These are phyloP conservation scores for Pisolithus orientalis DNA, from an alignment of 768 basidiomycete species.

Conservation along the genomic window DNA sequence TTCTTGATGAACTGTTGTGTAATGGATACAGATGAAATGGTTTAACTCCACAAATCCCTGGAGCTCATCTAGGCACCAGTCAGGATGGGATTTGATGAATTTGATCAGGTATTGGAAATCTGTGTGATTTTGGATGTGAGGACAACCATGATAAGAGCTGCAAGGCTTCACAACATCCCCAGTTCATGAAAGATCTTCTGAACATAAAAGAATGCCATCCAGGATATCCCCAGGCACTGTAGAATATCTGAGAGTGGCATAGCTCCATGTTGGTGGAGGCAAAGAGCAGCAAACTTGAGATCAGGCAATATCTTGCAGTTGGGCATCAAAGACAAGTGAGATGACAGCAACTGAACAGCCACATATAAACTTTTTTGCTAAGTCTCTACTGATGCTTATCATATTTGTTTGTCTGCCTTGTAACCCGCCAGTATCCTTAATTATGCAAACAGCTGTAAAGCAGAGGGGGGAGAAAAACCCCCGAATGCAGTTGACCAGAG, in stretches of 20 bases:
- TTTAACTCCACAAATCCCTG: neutral
- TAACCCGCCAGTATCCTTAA: neutral
- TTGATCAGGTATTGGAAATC: constrained; percentile 21
- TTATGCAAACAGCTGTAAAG: neutral
- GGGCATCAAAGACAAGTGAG: neutral
- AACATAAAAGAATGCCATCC: constrained; percentile 17
- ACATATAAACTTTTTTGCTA: too few species aligned
- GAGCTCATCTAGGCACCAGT: constrained; percentile 33
- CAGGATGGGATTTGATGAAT: constrained; percentile 17
- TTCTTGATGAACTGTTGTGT: constrained; percentile 25
- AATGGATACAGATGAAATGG: constrained; percentile 29
- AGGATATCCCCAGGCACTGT: constrained; percentile 14
- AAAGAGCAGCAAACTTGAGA: neutral
- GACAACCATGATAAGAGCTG: neutral
- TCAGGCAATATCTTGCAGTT: neutral
- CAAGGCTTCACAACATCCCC: constrained; percentile 6
- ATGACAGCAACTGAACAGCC: too few species aligned
- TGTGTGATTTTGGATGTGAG: neutral
- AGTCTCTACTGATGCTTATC: too few species aligned
- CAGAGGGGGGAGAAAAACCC: too few species aligned
- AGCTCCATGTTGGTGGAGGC: neutral
- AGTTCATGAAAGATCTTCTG: constrained; percentile 8
- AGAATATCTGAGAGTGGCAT: constrained; percentile 7
- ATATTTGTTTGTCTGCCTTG: too few species aligned
- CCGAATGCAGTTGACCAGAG: too few species aligned